Base-by-base conservation (phyloP, 2,329 filamentous ascomycete genomes). In the Fusarium nurragi region DNA sequence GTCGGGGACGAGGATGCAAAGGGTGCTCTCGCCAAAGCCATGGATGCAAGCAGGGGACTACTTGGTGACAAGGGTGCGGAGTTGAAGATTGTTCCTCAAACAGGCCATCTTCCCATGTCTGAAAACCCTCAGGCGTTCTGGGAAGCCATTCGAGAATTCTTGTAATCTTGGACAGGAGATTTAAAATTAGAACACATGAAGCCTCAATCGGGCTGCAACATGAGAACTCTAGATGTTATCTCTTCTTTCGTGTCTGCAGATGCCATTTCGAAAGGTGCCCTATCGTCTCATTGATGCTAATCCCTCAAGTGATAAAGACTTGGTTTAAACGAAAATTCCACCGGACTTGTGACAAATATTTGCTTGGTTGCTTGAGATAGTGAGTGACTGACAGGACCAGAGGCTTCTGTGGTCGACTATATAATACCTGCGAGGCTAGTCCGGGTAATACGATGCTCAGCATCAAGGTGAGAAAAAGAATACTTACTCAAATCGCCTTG, bases 91-190 rank as follows among this genome's bases (percentile, higher is more conserved):
- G 85, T 96, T 11, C 85, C 90, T 0, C 79, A 83, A 10, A 88
- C 92, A 0, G 93, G 93, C 0, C 93, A 97, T 79, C 77, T 97
- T 71, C 93, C 93, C 1, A 96, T 96, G 91, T 88, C 88, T 44
- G 93, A 96, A 77, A 85, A 87, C 66, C 88, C 91, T 1, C 77
- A 81, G 54, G 87, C 83, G 5, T 93, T 94, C 74, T 89, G 89
- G 73, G 79, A 84, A 25, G 86, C 86, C 41, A 80, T 94, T 4
- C 78, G 81, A 38, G 79, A 75, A 10, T 91, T 91, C 64, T 67
- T 92, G 57, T 84, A 52, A 49, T 34, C 8, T 8, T 28, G 22
- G 36, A 8, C 21, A 13, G 23, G 32, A 37, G 30, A 48, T 38
- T 38, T 12, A 0, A 10, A 47, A 21, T 7, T 25, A 46, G n/a